phyloP scores from a whole-genome alignment of 441 rosid genomes.

The Adansonia gregorii region DNA sequence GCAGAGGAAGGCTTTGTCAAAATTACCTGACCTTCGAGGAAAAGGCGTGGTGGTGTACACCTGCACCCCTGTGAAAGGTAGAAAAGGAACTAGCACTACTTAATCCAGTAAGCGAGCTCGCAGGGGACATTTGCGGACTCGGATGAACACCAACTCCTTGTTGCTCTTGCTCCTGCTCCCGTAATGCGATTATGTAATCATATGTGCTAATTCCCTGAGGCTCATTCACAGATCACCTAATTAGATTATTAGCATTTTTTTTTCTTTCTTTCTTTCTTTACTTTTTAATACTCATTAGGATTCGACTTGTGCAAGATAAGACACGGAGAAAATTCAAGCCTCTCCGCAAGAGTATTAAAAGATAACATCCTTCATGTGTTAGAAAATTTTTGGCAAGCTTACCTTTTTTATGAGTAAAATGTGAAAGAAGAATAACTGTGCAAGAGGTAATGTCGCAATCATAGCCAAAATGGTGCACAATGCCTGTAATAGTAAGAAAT shows the following conservation, averaged over 20 bases:
- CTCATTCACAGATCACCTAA: slow-evolving; percentile 11
- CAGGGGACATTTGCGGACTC: slow-evolving; percentile 94
- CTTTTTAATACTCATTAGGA: slow-evolving; percentile 4
- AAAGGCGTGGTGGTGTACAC: slow-evolving; percentile 97
- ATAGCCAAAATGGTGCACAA: slow-evolving; percentile 87
- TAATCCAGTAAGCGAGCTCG: slow-evolving; percentile 91
- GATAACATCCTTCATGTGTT: background rate
- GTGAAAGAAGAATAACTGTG: slow-evolving; percentile 96
- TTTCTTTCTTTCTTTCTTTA: background rate
- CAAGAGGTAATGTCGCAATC: slow-evolving; percentile 92
- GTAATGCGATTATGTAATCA: slow-evolving; percentile 91
- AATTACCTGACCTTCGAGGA: slow-evolving; percentile 92
- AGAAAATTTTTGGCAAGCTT: slow-evolving; percentile 10
- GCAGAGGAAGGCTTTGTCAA: background rate
- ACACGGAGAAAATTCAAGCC: background rate
- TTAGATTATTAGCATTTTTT: slow-evolving; percentile 10
- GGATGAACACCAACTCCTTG: slow-evolving; percentile 88
- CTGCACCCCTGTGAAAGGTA: slow-evolving; percentile 91
- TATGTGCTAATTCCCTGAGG: slow-evolving; percentile 92
- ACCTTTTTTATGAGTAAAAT: slow-evolving; percentile 93
- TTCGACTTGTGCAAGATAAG: background rate
- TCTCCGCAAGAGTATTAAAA: background rate
- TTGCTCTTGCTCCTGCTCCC: slow-evolving; percentile 95
- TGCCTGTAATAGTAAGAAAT: slow-evolving; percentile 50
- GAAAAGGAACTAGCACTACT: slow-evolving; percentile 97